Percentiles rank a stretch among this genome's conserved stretches.
Evolutionary conservation across 2,329 filamentous ascomycete genomes (phyloP).

Genomic region (Colletotrichum lini): DNA sequence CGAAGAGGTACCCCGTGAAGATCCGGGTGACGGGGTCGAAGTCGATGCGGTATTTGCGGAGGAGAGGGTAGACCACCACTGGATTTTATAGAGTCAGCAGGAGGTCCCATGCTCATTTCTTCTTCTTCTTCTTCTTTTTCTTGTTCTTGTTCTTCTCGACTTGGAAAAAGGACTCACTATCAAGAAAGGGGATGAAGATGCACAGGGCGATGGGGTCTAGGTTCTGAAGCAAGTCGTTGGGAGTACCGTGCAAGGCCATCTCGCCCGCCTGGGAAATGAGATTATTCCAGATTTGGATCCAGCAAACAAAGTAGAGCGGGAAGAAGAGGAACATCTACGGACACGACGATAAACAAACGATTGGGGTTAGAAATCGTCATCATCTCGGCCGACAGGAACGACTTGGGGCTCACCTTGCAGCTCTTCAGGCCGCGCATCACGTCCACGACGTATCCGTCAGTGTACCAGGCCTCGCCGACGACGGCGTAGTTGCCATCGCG

Average conservation of each 20-base stretch:
- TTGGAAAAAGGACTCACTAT: slow-evolving; percentile 30
- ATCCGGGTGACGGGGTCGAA: slow-evolving; percentile 45
- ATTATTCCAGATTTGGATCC: slow-evolving; percentile 52
- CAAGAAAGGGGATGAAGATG: slow-evolving; percentile 49
- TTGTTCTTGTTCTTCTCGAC: neutral
- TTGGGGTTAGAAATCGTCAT: too few species aligned
- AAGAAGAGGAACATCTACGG: slow-evolving; percentile 43
- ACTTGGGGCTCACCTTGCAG: slow-evolving; percentile 44
- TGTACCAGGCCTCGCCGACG: slow-evolving; percentile 45
- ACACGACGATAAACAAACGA: too few species aligned
- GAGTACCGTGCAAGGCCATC: slow-evolving; percentile 45
- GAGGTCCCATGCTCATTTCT: too few species aligned
- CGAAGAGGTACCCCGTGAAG: slow-evolving; percentile 45
- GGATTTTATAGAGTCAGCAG: neutral
- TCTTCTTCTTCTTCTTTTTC: too few species aligned
- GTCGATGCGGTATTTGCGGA: slow-evolving; percentile 44
- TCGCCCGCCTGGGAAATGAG: slow-evolving; percentile 49
- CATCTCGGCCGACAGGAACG: too few species aligned
- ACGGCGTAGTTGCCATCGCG: slow-evolving; percentile 44
- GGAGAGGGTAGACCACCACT: slow-evolving; percentile 44
- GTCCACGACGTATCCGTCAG: slow-evolving; percentile 45
- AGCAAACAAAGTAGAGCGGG: slow-evolving; percentile 57
- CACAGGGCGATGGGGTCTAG: slow-evolving; percentile 48
- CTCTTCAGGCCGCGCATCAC: slow-evolving; percentile 45
- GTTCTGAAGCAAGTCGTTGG: slow-evolving; percentile 50